Evolutionary conservation across 2,329 filamentous ascomycete species (phyloP).

Genomic region (Nigrograna mackinnonii): DNA sequence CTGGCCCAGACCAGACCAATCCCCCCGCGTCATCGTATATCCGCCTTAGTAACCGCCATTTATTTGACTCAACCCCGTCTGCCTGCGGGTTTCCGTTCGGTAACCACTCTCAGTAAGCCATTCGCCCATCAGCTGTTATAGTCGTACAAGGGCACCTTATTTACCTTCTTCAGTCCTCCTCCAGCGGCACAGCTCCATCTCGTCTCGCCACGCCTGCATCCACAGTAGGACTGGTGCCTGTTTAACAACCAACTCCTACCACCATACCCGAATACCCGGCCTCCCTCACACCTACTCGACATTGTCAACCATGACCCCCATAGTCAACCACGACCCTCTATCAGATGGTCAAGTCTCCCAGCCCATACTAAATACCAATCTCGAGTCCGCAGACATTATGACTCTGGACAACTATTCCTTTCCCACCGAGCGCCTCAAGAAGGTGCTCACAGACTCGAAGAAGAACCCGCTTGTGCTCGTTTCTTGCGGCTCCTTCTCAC

Average conservation of each 20-base stretch:
- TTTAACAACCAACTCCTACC: too few relatives aligned
- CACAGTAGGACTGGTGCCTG: too few relatives aligned
- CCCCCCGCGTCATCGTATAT: not conserved
- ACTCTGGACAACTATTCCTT: conserved; percentile 60
- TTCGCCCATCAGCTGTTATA: too few relatives aligned
- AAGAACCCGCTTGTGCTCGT: conserved; percentile 69
- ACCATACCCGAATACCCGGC: too few relatives aligned
- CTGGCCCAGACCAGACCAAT: too few relatives aligned
- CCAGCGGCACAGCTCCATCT: too few relatives aligned
- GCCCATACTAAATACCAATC: conserved; percentile 19
- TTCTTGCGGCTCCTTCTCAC: conserved; percentile 73
- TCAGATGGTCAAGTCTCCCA: conserved; percentile 13
- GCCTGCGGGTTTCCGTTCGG: too few relatives aligned
- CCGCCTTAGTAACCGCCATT: not conserved
- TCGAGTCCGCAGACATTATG: conserved; percentile 30
- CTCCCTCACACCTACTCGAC: too few relatives aligned
- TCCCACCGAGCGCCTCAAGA: conserved; percentile 62
- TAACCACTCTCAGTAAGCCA: not conserved
- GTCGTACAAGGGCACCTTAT: too few relatives aligned
- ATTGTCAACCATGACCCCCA: conserved; percentile 24
- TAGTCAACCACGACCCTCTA: conserved; percentile 18
- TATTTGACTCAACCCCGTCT: not conserved
- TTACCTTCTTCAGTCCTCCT: too few relatives aligned
- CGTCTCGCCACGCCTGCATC: too few relatives aligned
- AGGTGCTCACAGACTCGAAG: conserved; percentile 57